Base-by-base conservation (phyloP, 1,284 basidiomycete genomes). In the Pulchroboletus neoregius region DNA sequence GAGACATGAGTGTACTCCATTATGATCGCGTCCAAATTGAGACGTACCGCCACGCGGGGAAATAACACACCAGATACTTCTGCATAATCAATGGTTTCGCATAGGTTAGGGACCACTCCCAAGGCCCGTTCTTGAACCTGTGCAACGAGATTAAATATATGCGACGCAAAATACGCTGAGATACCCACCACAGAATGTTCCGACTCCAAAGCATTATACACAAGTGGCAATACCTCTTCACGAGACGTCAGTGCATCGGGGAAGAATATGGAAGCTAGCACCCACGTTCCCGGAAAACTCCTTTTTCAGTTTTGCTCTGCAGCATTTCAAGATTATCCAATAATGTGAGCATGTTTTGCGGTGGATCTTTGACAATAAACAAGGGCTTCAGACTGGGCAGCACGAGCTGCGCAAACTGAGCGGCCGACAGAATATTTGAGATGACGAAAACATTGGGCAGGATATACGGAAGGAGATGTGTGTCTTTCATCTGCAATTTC, bases 371-470 rank as follows among this genome's bases (percentile, higher is more conserved):
- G 57, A 98, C 73, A 0, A 73, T 74, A 58, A 99, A 99, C 11
- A 99, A 68, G 0, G 94, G 94, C 61, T 90, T 93, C 30, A 99
- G 74, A 60, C 86, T 90, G 1, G 92, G 92, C 9, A 99, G 72
- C 5, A 94, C 90, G 41, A 83, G 78, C 2, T 72, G 73, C 0
- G 86, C 84, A 61, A 99, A 99, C 60, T 95, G 92, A 12, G 77
- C 66, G 28, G 91, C 77, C 15, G 84, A 81, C 36, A 98, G 73
- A 23, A 83, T 78, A 52, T 80, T 82, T 9, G 91, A 83, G 51
- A 99, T 99, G 47, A 81, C 79, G 61, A 98, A 96, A n/a, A 98
- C 88, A 66, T 97, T 97, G 1, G 95, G 95, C n/a, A 99, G 73
- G 51, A 99, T 90, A 66, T 96, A 96, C 2, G 96, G 95, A 40